Evolutionary conservation across 2,329 filamentous ascomycete species (phyloP), one percentile per base, ranked within the genome.

Genomic region (Apiospora phragmitis): DNA sequence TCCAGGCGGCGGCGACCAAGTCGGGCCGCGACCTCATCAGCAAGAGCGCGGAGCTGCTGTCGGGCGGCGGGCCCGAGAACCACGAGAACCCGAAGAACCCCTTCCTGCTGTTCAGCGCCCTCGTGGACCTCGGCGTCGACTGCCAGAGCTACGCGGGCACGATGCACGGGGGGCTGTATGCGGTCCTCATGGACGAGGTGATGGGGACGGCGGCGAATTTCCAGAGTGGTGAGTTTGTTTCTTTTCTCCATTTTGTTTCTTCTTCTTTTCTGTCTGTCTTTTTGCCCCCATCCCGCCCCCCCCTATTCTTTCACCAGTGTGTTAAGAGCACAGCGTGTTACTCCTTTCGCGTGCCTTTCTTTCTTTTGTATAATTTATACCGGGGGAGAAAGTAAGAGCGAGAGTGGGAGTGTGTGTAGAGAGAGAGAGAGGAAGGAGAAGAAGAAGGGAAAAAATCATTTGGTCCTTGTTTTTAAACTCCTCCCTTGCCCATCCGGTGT

Each of bases 161-260:
- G 1, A 73, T 75, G 72, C 77, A 79, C 73, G 77, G 78, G 32
- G 77, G 78, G 0, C 68, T 78, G 45, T 76, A 74, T 72, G 74
- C 71, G 3, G 74, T 79, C 14, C 72, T 79, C 14, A 70, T 79
- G 70, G 77, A 79, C 72, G 77, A 79, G 71, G 75, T 79, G 35
- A 78, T 79, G 76, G 77, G 77, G 7, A 79, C 75, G n/a, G 76
- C 75, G 47, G 77, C 76, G 32, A 78, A 77, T 59, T 59, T 73
- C 14, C 77, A 79, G 49, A 62, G 70, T 41, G 43, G 75, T 77
- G 45, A 69, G 76, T 76, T 21, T n/a, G 0, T 6, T 16, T 35
- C 8, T 5, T 3, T 24, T 24, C 5, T 26, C n/a, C n/a, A 24
- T 24, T n/a, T n/a, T 12, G 24, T 14, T 24, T 24, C 0, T 24